These are phyloP conservation scores for Tetrahymena borealis DNA, from an alignment of 73 alveolate species.

Conservation along the genomic window DNA sequence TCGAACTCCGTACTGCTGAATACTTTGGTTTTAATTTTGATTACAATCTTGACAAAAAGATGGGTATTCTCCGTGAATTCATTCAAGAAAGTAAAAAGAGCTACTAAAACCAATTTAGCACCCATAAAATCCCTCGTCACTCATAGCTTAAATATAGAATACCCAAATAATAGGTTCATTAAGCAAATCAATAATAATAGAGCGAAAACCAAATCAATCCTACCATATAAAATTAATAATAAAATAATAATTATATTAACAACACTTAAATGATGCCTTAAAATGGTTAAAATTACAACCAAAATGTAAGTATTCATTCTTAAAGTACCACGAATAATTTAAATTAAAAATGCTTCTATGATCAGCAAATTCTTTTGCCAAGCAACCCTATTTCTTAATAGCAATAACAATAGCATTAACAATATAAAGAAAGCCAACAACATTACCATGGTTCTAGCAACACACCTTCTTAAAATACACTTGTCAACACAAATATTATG, in stretches of 20 bases:
- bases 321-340: background rate
- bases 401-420: background rate
- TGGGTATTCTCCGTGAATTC: background rate
- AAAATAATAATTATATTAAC: background rate
- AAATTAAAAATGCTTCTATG: background rate
- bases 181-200: background rate
- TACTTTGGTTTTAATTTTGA: background rate
- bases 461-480: background rate
- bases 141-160: background rate
- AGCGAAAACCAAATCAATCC: background rate
- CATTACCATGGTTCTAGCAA: background rate
- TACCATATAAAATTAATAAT: too few relatives aligned
- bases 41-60: background rate
- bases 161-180: background rate
- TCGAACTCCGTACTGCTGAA: background rate
- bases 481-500: background rate
- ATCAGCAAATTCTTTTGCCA: background rate
- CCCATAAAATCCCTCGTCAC: background rate
- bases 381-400: background rate
- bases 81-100: background rate
- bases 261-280: background rate
- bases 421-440: background rate
- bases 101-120: background rate
- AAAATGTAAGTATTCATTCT: background rate
- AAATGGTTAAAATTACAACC: background rate